phyloP scores from a whole-genome alignment of 805 yeast species.

The Teunomyces pallodes region DNA sequence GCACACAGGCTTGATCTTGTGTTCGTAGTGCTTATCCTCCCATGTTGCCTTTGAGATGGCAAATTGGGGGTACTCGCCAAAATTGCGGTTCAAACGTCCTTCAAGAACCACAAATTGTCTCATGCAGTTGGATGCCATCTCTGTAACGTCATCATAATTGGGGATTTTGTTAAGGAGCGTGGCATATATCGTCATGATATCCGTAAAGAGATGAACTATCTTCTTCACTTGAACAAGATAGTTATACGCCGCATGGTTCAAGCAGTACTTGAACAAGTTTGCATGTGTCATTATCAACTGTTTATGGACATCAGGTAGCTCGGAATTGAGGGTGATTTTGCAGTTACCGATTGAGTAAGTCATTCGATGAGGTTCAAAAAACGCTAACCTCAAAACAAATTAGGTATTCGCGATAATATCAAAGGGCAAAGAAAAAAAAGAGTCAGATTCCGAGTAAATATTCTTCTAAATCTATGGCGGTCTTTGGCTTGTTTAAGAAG shows the following conservation, averaged over 20 bases:
- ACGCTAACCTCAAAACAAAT: not conserved
- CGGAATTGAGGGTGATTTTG: conserved; percentile 21
- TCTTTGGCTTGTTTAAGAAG: conserved; percentile 24
- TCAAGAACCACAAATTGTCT: conserved; percentile 25
- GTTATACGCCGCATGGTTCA: conserved; percentile 27
- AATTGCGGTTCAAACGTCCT: conserved; percentile 27
- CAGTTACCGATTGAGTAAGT: conserved; percentile 40
- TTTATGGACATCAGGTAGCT: conserved; percentile 21
- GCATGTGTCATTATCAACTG: conserved; percentile 26
- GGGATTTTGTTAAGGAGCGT: conserved; percentile 38
- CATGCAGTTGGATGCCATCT: conserved; percentile 25
- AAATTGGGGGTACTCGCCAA: conserved; percentile 17
- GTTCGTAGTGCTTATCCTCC: conserved; percentile 16
- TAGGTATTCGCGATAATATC: not conserved
- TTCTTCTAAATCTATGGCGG: conserved; percentile 18
- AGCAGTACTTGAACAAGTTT: conserved; percentile 31
- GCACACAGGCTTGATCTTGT: conserved; percentile 11
- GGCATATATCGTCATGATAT: conserved; percentile 38
- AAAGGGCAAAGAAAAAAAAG: not conserved
- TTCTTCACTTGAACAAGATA: conserved; percentile 28
- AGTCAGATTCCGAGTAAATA: no score
- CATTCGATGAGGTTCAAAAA: conserved; percentile 16
- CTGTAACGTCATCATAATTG: conserved; percentile 39
- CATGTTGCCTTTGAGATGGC: conserved; percentile 10
- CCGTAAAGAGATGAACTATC: conserved; percentile 35